Percentiles rank a stretch among this genome's conserved stretches.
Conservation (phyloP, 345 rosid genomes). For the Gossypium thurberi region DNA sequence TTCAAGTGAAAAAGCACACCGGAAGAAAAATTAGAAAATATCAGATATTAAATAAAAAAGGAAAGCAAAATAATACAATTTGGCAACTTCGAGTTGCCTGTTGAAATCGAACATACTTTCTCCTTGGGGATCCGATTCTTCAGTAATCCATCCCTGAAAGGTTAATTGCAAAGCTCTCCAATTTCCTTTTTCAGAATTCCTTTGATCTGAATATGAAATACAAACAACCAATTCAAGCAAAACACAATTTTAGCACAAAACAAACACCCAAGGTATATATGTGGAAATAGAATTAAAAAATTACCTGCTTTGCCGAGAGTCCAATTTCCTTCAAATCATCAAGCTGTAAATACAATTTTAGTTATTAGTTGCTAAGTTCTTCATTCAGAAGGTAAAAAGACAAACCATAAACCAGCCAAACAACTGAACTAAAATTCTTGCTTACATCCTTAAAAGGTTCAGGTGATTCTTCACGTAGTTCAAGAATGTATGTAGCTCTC, state of each 20-base stretch:
- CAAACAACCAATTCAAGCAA: background rate
- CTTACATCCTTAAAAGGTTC: slow-evolving; percentile 65
- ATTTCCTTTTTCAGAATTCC: slow-evolving; percentile 29
- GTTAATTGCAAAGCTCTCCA: slow-evolving; percentile 27
- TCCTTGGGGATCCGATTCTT: background rate
- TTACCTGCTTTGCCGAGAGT: slow-evolving; percentile 78
- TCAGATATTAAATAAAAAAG: no score
- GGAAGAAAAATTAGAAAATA: background rate
- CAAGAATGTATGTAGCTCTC: slow-evolving; percentile 60
- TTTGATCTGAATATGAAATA: slow-evolving; percentile 25
- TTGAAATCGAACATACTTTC: background rate
- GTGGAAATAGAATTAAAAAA: background rate
- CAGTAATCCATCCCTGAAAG: background rate
- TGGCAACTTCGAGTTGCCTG: slow-evolving; percentile 15
- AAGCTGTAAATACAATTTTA: slow-evolving; percentile 31
- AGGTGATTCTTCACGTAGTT: slow-evolving; percentile 53
- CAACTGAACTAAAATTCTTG: background rate
- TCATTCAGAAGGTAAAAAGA: no score
- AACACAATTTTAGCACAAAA: background rate
- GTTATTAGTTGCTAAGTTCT: background rate
- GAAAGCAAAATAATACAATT: background rate
- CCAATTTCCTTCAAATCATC: slow-evolving; percentile 59
- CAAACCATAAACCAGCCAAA: background rate
- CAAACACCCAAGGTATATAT: background rate
- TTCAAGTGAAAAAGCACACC: background rate